Percentiles rank a stretch among this genome's conserved stretches.
Evolutionary conservation across 169 alveolate species (phyloP).

Genomic region (Eimeria falciformis): DNA sequence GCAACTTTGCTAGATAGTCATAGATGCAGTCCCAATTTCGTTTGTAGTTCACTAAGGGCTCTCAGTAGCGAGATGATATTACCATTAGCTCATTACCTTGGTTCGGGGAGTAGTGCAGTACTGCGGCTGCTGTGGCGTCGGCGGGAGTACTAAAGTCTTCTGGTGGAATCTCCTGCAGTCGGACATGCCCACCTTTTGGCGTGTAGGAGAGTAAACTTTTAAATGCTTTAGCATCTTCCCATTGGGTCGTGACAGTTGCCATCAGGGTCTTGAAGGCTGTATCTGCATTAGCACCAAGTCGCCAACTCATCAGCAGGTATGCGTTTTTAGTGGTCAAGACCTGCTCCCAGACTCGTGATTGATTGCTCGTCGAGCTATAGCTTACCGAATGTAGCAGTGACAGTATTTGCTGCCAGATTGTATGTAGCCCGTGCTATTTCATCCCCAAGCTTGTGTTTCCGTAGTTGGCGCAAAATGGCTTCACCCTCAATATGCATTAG

Average conservation of each 20-base stretch:
- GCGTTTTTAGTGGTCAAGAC: no score
- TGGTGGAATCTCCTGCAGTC: slow-evolving; percentile 43
- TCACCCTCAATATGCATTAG: slow-evolving; percentile 66
- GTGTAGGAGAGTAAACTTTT: not conserved
- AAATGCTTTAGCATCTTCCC: slow-evolving; percentile 52
- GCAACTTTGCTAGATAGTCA: no score
- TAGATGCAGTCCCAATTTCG: no score
- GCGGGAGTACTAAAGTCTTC: slow-evolving; percentile 66
- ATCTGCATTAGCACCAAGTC: slow-evolving; percentile 13
- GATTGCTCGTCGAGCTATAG: not conserved
- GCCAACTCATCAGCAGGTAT: no score
- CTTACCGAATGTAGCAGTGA: slow-evolving; percentile 25
- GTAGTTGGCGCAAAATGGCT: slow-evolving; percentile 10
- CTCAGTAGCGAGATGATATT: not conserved
- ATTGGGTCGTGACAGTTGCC: slow-evolving; percentile 70
- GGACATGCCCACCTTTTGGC: slow-evolving; percentile 12
- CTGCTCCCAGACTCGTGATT: no score
- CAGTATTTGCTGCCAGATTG: slow-evolving; percentile 5
- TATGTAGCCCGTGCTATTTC: slow-evolving; percentile 46
- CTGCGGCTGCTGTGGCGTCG: not conserved
- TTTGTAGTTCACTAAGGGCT: no score
- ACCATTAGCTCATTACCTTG: not conserved
- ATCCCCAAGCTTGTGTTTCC: slow-evolving; percentile 17
- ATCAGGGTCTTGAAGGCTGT: slow-evolving; percentile 47
- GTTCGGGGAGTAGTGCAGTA: not conserved